Evolutionary conservation across 139 green algal species (phyloP), one percentile per base, ranked within the genome.

Genomic region (Chlorella ohadii): DNA sequence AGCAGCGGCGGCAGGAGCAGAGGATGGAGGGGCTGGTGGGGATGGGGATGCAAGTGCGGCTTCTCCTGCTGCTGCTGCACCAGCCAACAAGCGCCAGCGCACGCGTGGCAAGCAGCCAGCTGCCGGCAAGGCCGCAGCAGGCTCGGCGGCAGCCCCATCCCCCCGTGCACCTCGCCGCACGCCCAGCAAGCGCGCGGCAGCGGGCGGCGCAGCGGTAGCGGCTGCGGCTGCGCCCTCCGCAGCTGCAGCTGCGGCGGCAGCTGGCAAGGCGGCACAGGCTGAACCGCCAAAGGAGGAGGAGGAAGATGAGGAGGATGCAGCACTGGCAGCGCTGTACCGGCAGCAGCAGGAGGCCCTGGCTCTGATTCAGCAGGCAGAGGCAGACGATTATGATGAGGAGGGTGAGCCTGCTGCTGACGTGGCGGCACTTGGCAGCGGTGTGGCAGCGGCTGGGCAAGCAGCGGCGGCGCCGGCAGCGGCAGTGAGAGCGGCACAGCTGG

Each of bases 261-360:
- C 36, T 9, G 66, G 66, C 66, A 73, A 73, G 15, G 66, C 66
- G 6, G 39, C 23, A 66, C 47, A 51, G 56, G 22, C 55, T 2
- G 75, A 20, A 64, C 55, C 33, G 13, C 13, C 51, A 59, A 3
- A 65, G 6, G 44, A 38, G 72, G 47, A 44, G 1, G 41, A 28
- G 27, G 72, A 65, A 1, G 47, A 44, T 6, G 41, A 28, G 27
- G 72, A 65, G 11, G 72, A 79, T n/a, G 68, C 38, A 28, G 68
- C 55, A 0, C 36, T 59, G 39, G 36, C 66, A 71, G 75, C 16
- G 23, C 75, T 81, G 75, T 36, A 55, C 1, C 63, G 20, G 28
- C 41, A 73, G 77, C 61, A 83, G 77, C 36, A 83, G 61, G 38
- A 63, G 20, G n/a, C 19, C 38, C 41, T 59, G 77, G 33, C 33